Conservation (phyloP, 177 flowering plant species). For the Vitis hybrid region DNA sequence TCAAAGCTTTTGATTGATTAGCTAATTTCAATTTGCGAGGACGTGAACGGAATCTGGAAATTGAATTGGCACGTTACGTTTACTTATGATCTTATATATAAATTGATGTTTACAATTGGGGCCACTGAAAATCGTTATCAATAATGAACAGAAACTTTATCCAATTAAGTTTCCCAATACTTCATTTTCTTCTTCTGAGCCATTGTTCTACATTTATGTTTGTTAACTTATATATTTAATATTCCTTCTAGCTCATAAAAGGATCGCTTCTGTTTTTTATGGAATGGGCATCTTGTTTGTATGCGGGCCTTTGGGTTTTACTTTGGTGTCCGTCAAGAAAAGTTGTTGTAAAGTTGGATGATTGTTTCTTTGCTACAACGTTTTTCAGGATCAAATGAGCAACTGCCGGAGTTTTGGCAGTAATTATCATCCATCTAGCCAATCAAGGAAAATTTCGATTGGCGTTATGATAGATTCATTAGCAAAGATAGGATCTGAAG, state of each 20-base stretch:
- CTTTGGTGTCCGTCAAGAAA: not conserved
- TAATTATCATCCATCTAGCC: conserved; percentile 48
- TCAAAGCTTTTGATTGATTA: not conserved
- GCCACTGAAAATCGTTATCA: not conserved
- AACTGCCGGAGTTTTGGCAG: conserved; percentile 52
- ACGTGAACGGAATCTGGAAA: not conserved
- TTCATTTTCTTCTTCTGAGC: not conserved
- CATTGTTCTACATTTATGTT: not conserved
- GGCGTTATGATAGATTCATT: conserved; percentile 55
- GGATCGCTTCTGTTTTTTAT: not conserved
- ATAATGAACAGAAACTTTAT: not conserved
- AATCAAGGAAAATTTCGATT: conserved; percentile 70
- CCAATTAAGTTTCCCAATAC: too few species aligned
- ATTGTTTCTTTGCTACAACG: conserved; percentile 9
- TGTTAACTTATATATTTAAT: not conserved
- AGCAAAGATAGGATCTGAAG: conserved; percentile 21
- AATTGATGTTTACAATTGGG: not conserved
- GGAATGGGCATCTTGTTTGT: not conserved
- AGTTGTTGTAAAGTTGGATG: not conserved
- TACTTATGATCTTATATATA: not conserved
- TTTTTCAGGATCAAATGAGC: conserved; percentile 44
- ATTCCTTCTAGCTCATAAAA: not conserved
- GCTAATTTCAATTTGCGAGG: not conserved
- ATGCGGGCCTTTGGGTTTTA: too few species aligned
- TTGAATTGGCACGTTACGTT: too few species aligned